A percentile compares a stretch with the other conserved stretches of the same genome.
Conservation (phyloP, 306 rosid genomes). For the Cicer judaicum region DNA sequence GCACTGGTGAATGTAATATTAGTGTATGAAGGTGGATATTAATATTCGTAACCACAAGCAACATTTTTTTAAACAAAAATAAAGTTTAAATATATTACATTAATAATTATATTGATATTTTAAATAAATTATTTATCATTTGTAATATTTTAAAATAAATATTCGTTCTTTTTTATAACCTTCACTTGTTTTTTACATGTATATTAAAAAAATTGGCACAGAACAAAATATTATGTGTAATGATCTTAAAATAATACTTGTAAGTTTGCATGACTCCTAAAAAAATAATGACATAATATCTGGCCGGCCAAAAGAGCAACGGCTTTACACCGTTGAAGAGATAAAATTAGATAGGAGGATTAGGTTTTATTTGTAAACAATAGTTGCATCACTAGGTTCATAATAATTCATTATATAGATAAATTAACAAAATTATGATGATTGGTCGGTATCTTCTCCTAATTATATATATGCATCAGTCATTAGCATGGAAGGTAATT, state of each 20-base stretch:
- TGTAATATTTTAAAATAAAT: too few species aligned
- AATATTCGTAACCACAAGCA: neutral
- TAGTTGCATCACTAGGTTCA: constrained; percentile 45
- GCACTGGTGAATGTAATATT: constrained; percentile 25
- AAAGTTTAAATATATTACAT: too few species aligned
- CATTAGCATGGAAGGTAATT: constrained; percentile 24
- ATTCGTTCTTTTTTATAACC: too few species aligned
- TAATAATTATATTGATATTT: too few species aligned
- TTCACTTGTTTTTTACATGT: too few species aligned
- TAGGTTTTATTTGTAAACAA: constrained; percentile 49
- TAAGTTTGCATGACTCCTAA: too few species aligned
- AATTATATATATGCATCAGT: constrained; percentile 31
- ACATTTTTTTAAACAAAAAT: too few species aligned
- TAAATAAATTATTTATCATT: too few species aligned
- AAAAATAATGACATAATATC: constrained; percentile 33
- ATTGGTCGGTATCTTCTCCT: constrained; percentile 62
- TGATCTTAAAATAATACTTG: too few species aligned
- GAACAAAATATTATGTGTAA: too few species aligned
- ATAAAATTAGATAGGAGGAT: constrained; percentile 41
- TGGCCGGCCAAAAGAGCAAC: constrained; percentile 58
- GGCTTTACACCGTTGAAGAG: constrained; percentile 36
- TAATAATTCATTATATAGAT: neutral
- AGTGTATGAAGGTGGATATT: constrained; percentile 40
- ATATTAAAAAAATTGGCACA: too few species aligned
- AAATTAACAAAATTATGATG: constrained; percentile 47